A percentile compares a stretch with the other conserved stretches of the same genome.
Evolutionary conservation across 2,329 filamentous ascomycete genomes (phyloP).

Genomic region (Trichoderma guizhouense): DNA sequence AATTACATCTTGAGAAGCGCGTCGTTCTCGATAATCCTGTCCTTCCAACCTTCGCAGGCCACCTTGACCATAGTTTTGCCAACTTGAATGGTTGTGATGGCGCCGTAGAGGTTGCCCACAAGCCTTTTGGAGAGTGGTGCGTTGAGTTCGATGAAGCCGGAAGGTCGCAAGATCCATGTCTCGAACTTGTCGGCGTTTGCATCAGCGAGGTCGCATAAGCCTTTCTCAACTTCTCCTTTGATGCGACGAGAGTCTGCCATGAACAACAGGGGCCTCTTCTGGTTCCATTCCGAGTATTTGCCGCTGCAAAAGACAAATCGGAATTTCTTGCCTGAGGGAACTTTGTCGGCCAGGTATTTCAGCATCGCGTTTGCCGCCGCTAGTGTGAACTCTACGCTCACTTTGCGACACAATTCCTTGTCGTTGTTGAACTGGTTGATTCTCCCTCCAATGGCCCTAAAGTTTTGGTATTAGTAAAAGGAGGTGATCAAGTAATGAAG

Average conservation of each 20-base stretch:
- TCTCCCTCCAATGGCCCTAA: constrained; percentile 41
- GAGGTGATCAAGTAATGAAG: background rate
- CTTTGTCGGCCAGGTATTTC: constrained; percentile 29
- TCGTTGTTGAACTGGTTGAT: constrained; percentile 47
- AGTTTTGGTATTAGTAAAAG: background rate
- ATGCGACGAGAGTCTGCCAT: constrained; percentile 36
- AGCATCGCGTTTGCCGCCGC: constrained; percentile 57
- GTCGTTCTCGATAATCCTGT: constrained; percentile 35
- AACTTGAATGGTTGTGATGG: constrained; percentile 36
- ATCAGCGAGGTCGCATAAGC: constrained; percentile 38
- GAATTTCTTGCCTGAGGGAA: constrained; percentile 34
- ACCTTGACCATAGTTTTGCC: constrained; percentile 37
- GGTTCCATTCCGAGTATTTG: constrained; percentile 33
- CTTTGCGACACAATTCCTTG: constrained; percentile 43
- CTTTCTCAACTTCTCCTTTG: constrained; percentile 40
- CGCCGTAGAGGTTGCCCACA: constrained; percentile 28
- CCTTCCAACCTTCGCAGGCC: constrained; percentile 35
- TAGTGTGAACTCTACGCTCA: constrained; percentile 59
- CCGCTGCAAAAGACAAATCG: constrained; percentile 44
- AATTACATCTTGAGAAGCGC: constrained; percentile 30
- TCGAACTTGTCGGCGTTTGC: constrained; percentile 32
- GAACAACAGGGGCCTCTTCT: constrained; percentile 35
- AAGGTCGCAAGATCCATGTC: constrained; percentile 38
- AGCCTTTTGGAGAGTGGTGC: constrained; percentile 26
- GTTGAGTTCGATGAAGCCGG: constrained; percentile 29